phyloP scores from a whole-genome alignment of 2,329 filamentous ascomycete species.

The Plectosphaerella sp. region DNA sequence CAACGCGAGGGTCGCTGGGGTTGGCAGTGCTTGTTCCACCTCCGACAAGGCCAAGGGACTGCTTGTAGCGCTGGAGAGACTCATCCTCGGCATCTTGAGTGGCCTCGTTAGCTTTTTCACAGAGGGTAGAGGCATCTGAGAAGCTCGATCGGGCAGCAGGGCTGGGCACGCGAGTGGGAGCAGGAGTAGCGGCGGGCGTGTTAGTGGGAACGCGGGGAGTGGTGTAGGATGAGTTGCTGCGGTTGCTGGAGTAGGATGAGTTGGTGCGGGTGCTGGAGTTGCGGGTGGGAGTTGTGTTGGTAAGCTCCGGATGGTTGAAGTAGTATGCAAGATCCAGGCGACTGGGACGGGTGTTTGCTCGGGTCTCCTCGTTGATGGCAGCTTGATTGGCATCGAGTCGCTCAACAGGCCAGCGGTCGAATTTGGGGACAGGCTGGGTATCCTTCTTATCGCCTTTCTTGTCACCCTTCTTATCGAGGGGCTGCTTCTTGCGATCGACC shows the following conservation, averaged over 20 bases:
- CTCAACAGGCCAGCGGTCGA: no score
- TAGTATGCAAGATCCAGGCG: neutral
- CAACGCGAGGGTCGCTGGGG: conserved; percentile 79
- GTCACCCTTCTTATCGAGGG: no score
- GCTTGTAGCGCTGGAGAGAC: conserved; percentile 95
- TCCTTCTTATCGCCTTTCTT: no score
- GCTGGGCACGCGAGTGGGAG: neutral
- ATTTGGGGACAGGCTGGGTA: no score
- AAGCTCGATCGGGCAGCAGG: conserved; percentile 4
- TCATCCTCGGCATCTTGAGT: conserved; percentile 68
- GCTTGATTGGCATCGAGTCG: no score
- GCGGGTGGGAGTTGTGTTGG: neutral
- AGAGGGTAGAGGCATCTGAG: conserved; percentile 13
- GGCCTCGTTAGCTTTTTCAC: neutral
- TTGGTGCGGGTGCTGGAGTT: conserved; percentile 1
- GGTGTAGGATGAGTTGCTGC: conserved; percentile 2
- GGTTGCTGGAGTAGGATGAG: conserved; percentile 1
- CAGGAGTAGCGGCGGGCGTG: no score
- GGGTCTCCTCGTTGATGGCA: no score
- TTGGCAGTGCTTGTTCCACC: conserved; percentile 69
- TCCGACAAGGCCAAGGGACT: conserved; percentile 82
- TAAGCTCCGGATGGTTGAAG: neutral
- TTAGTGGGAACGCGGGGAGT: neutral
- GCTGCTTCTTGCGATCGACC: no score
- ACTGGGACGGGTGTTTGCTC: no score